phyloP scores from a whole-genome alignment of 1,284 basidiomycete species.

The Microbotryomycetes sp. region DNA sequence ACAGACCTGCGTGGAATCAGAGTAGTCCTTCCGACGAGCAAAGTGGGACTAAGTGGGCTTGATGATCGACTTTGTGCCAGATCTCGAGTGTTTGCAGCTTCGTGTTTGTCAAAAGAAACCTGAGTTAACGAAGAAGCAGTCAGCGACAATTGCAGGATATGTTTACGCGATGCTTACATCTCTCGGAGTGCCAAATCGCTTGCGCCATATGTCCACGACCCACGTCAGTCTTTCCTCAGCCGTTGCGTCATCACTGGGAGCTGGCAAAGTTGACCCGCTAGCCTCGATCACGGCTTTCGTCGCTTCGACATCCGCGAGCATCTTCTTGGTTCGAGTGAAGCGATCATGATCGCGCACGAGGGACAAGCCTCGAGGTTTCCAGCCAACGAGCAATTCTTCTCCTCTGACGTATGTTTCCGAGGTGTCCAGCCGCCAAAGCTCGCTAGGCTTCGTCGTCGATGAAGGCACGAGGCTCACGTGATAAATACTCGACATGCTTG shows the following conservation, averaged over 20 bases:
- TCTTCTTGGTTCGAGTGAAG: slow-evolving; percentile 60
- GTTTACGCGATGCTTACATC: slow-evolving; percentile 52
- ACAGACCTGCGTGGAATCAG: slow-evolving; percentile 63
- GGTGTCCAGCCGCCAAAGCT: slow-evolving; percentile 92
- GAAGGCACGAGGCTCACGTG: slow-evolving; percentile 70
- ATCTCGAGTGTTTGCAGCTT: slow-evolving; percentile 47
- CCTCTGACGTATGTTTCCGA: slow-evolving; percentile 87
- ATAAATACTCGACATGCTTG: slow-evolving; percentile 22
- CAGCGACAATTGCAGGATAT: not conserved
- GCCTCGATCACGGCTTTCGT: slow-evolving; percentile 63
- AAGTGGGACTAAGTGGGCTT: slow-evolving; percentile 44
- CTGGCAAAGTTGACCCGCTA: slow-evolving; percentile 43
- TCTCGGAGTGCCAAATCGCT: slow-evolving; percentile 64
- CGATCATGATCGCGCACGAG: slow-evolving; percentile 77
- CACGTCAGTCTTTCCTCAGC: slow-evolving; percentile 56
- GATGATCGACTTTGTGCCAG: slow-evolving; percentile 40
- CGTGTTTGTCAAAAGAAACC: slow-evolving; percentile 70
- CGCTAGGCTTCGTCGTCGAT: slow-evolving; percentile 74
- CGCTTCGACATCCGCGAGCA: slow-evolving; percentile 81
- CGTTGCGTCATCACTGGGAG: slow-evolving; percentile 43
- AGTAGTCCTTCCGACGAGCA: slow-evolving; percentile 64
- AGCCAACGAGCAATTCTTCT: slow-evolving; percentile 71
- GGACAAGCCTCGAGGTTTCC: slow-evolving; percentile 81
- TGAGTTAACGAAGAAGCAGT: slow-evolving; percentile 40
- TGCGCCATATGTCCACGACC: slow-evolving; percentile 71